Evolutionary conservation across 805 yeast genomes (phyloP), one percentile per base, ranked within the genome.

Genomic region (Alloascoidea hylecoeti): DNA sequence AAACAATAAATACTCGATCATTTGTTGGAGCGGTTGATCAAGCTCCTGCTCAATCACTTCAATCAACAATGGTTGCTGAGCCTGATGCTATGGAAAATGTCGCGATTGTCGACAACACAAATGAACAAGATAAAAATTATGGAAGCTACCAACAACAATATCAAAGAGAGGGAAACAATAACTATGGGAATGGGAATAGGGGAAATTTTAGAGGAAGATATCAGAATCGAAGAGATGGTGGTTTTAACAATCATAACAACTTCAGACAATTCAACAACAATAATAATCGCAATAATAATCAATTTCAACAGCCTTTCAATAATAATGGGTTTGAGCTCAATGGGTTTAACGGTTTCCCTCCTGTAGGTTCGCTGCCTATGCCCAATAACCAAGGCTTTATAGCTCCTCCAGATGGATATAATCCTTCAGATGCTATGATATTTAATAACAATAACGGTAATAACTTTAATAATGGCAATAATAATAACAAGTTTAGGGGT

Each of bases 1-100:
- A 47, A 3, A 53, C 52, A 18, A 38, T 61, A 14, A 52, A 50
- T 17, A 30, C 44, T 17, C 40, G 34, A 4, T 14, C 16, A 5
- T 38, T 16, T 18, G 32, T 38, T n/a, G 40, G 32, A 13, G 3
- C 39, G 12, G 9, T 6, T 9, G 13, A 3, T 35, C 40, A 36
- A 35, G 17, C 35, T 18, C 12, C 23, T 19, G 17, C 19, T 19
- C 38, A 14, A 32, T 27, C 6, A n/a, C 13, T 9, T 13, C 35
- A 14, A 33, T 9, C 35, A 3, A 15, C 39, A 2, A 12, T 35
- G 18, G 18, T 30, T 6, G 35, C 36, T 15, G 27, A 14, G 12
- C 34, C 15, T 32, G 15, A 32, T 14, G 12, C 5, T n/a, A n/a
- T 9, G 5, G 34, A 32, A 32, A n/a, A 32, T 14, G 16, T 6